Evolutionary conservation across 2,329 filamentous ascomycete genomes (phyloP).

Genomic region (Xylaria polymorpha): DNA sequence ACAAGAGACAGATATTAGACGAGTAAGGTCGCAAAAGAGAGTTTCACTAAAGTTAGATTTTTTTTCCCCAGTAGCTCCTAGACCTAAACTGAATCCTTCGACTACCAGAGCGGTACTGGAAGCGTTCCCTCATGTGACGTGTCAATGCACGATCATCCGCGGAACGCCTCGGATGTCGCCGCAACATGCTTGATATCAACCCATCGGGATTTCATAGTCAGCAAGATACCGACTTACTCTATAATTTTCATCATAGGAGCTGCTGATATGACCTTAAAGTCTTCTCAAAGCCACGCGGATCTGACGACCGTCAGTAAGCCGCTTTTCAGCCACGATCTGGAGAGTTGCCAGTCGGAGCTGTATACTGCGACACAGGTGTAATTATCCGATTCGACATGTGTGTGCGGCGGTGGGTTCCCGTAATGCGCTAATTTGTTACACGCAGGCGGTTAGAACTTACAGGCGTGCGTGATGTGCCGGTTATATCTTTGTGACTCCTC

Average conservation of each 20-base stretch:
- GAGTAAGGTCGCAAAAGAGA: background rate
- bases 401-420: background rate
- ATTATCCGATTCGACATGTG: background rate
- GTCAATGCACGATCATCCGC: background rate
- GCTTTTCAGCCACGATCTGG: background rate
- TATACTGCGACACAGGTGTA: background rate
- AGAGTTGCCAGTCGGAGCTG: background rate
- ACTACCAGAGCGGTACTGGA: too few species aligned
- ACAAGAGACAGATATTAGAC: background rate
- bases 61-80: too few species aligned
- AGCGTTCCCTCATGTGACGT: background rate
- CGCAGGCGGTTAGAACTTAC: too few species aligned
- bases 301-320: background rate
- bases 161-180: background rate
- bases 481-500: background rate
- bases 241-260: background rate
- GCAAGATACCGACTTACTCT: background rate
- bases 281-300: background rate
- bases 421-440: background rate
- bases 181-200: background rate
- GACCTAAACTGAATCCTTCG: background rate
- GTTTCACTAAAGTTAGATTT: background rate
- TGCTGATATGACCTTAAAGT: too few species aligned
- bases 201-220: background rate
- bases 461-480: background rate